A percentile compares a stretch with the other conserved stretches of the same genome.
Evolutionary conservation across 202 grass and related monocot species (phyloP).

Genomic region (Carex arenaria): DNA sequence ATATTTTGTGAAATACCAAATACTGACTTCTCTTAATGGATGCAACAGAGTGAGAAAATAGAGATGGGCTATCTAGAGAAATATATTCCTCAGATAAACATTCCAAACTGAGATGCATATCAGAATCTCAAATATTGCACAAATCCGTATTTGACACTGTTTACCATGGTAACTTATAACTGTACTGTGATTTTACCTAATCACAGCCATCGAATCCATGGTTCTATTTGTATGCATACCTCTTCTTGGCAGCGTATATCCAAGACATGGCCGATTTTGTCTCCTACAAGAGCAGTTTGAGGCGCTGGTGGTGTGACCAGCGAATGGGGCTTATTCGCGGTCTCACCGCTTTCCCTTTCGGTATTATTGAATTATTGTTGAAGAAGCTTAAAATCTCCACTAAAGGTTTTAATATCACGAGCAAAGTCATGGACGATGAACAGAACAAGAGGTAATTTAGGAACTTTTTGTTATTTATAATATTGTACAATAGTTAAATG

Average conservation of each 20-base stretch:
- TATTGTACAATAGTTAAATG: background rate
- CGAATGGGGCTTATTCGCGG: constrained; percentile 21
- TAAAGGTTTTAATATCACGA: constrained; percentile 33
- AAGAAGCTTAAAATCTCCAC: constrained; percentile 23
- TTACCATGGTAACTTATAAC: background rate
- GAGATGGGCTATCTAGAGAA: no score
- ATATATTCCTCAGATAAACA: no score
- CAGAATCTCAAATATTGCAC: no score
- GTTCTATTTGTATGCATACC: constrained; percentile 33
- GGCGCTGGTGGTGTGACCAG: constrained; percentile 32
- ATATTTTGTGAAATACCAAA: no score
- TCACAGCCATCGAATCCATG: constrained; percentile 29
- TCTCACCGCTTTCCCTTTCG: constrained; percentile 22
- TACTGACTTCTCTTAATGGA: no score
- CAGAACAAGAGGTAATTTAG: constrained; percentile 12
- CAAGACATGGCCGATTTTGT: constrained; percentile 24
- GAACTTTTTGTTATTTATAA: background rate
- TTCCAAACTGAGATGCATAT: no score
- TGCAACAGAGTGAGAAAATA: no score
- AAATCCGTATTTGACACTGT: no score
- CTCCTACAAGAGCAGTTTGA: background rate
- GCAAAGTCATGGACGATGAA: constrained; percentile 28
- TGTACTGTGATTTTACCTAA: background rate
- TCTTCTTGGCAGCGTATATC: constrained; percentile 25
- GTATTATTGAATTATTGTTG: constrained; percentile 18